A percentile compares a stretch with the other conserved stretches of the same genome.
These are phyloP conservation scores for Alternaria solani DNA, from an alignment of 2,329 filamentous ascomycete genomes.

Conservation along the genomic window DNA sequence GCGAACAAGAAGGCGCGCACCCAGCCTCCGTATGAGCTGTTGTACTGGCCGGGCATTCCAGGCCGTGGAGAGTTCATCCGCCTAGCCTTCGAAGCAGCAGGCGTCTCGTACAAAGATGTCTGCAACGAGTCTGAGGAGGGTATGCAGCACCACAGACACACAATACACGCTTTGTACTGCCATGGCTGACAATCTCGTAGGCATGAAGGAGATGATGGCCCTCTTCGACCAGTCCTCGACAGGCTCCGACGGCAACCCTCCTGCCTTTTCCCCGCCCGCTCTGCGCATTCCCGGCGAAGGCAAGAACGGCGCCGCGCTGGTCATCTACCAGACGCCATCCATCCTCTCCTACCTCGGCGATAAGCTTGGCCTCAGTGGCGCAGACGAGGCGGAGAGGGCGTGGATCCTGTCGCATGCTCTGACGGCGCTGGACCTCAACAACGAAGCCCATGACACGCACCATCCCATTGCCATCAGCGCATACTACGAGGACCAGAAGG, in stretches of 20 bases:
- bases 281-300: slow-evolving; percentile 62
- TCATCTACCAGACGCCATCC: slow-evolving; percentile 74
- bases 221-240: slow-evolving; percentile 56
- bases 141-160: neutral
- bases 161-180: neutral
- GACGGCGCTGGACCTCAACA: slow-evolving; percentile 75
- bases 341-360: slow-evolving; percentile 76
- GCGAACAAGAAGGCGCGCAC: slow-evolving; percentile 38
- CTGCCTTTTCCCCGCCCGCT: slow-evolving; percentile 71
- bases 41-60: slow-evolving; percentile 76
- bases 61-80: slow-evolving; percentile 79
- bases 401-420: slow-evolving; percentile 70
- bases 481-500: slow-evolving; percentile 80
- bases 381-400: slow-evolving; percentile 60
- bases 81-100: slow-evolving; percentile 74
- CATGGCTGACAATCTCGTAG: slow-evolving; percentile 9
- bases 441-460: slow-evolving; percentile 78
- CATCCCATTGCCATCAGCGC: slow-evolving; percentile 69
- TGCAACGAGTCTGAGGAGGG: slow-evolving; percentile 60
- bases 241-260: slow-evolving; percentile 67
- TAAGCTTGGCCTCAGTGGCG: slow-evolving; percentile 64
- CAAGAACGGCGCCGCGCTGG: slow-evolving; percentile 62
- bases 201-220: slow-evolving; percentile 60
- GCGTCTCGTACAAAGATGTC: slow-evolving; percentile 70
- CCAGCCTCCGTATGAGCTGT: slow-evolving; percentile 65